phyloP scores from a whole-genome alignment of 768 basidiomycete species.

The Termitomyces sp. region DNA sequence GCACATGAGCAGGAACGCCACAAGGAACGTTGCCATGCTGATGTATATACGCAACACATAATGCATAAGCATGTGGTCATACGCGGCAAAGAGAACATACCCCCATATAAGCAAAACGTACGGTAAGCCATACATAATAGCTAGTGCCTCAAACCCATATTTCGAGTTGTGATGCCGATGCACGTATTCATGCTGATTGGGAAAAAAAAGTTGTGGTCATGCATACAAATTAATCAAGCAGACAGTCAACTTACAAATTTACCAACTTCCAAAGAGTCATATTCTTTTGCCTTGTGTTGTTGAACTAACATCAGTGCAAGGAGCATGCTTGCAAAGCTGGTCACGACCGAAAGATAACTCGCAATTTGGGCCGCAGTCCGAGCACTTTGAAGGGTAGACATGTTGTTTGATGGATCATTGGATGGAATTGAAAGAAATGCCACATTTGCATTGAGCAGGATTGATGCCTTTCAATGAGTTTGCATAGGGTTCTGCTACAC shows the following conservation, averaged over 20 bases:
- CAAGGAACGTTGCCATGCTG: conserved; percentile 1
- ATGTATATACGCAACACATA: neutral
- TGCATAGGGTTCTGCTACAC: neutral
- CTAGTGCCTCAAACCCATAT: conserved; percentile 1
- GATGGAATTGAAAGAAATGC: conserved; percentile 45
- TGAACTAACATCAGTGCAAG: conserved; percentile 40
- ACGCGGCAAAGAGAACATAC: neutral
- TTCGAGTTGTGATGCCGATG: neutral
- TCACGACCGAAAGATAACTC: conserved; percentile 40
- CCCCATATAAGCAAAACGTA: conserved; percentile 7
- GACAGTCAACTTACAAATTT: neutral
- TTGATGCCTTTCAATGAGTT: conserved; percentile 42
- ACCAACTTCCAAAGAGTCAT: conserved; percentile 19
- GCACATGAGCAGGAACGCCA: conserved; percentile 3
- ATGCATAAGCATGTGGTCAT: neutral
- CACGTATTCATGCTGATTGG: neutral
- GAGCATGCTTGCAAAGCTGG: conserved; percentile 39
- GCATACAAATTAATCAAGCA: neutral
- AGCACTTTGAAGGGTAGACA: neutral
- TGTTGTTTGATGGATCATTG: conserved; percentile 33
- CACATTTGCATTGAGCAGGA: conserved; percentile 46
- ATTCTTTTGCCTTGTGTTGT: conserved; percentile 32
- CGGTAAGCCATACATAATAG: conserved; percentile 7
- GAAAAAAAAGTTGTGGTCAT: neutral
- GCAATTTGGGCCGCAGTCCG: conserved; percentile 32